Base-by-base conservation (phyloP, 176 grass and related monocot genomes). In the Luzula sylvatica region DNA sequence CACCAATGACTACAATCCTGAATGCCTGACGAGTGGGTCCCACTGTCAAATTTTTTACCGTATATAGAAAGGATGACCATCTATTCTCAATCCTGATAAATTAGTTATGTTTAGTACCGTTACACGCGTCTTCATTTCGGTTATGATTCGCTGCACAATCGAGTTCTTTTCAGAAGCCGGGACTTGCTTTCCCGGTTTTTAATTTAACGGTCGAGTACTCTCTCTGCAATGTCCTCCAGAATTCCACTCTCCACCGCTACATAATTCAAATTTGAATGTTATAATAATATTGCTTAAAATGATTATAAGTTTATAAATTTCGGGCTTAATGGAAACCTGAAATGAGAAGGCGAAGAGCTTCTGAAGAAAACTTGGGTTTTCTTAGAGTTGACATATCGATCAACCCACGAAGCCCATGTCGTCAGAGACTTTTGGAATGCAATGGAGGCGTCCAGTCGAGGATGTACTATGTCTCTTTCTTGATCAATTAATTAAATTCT, bases 1-100 rank as follows among this genome's bases (percentile, higher is more conserved):
- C 87, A 86, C 81, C 87, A 86, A 42, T 86, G 77, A 52, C 81
- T 94, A 65, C 81, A 94, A 64, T 94, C 87, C 65, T 94, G 87
- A 21, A 78, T 55, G 55, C 46, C 38, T 11, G 65, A 81, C 8
- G 44, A 3, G 14, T 42, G 56, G 3, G 44, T n/a, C 38, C 56
- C 32, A 44, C 14, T 66, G 22, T 9, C 52, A 22, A 3, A 51
- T 12, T 75, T 86, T 71, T 55, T 72, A n/a, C 90, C 81, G 70
- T 96, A 86, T 6, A 82, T 51, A 28, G 90, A 89, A n/a, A 55
- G 84, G 84, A 46, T 96, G 90, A 13, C 84, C 84, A 26, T 96
- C 90, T 30, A 89, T 86, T 46, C 90, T 75, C 17, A 79, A 51
- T 42, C 81, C 84, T 46, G 84, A 96, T 59, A 89, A 55, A 46